phyloP scores from a whole-genome alignment of 768 basidiomycete genomes.

The Infundibulicybe gibba region DNA sequence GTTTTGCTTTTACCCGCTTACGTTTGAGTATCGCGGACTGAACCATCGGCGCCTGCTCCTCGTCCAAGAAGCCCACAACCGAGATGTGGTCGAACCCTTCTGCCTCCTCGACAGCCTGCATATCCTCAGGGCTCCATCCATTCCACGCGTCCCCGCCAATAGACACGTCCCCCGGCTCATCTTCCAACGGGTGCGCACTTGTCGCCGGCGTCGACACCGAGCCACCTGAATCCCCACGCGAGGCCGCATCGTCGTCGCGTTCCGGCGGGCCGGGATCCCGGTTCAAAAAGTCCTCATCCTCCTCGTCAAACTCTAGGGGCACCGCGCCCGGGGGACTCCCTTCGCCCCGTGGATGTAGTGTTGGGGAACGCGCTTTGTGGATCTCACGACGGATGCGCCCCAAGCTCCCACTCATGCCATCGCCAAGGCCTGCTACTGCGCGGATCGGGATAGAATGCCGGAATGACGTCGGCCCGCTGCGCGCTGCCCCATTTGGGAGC shows the following conservation, averaged over 20 bases:
- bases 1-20: no score
- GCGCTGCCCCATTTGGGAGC: constrained; percentile 68
- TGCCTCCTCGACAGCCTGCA: constrained; percentile 44
- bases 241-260: constrained; percentile 13
- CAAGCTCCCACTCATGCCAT: constrained; percentile 58
- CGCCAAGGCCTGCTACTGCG: constrained; percentile 46
- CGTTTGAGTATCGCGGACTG: background rate
- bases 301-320: constrained; percentile 62
- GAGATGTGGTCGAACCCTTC: constrained; percentile 49
- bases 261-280: constrained; percentile 14
- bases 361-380: constrained; percentile 45
- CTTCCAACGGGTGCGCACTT: constrained; percentile 26
- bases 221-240: constrained; percentile 20
- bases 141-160: constrained; percentile 23
- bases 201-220: constrained; percentile 38
- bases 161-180: constrained; percentile 24
- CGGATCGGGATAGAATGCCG: constrained; percentile 56
- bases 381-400: constrained; percentile 58
- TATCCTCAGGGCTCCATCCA: constrained; percentile 45
- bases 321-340: constrained; percentile 27
- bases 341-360: constrained; percentile 21
- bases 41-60: constrained; percentile 22
- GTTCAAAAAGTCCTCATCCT: constrained; percentile 57
- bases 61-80: constrained; percentile 35
- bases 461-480: constrained; percentile 33